These are phyloP conservation scores for Neospora caninum DNA, from an alignment of 169 alveolate genomes.

Conservation along the genomic window DNA sequence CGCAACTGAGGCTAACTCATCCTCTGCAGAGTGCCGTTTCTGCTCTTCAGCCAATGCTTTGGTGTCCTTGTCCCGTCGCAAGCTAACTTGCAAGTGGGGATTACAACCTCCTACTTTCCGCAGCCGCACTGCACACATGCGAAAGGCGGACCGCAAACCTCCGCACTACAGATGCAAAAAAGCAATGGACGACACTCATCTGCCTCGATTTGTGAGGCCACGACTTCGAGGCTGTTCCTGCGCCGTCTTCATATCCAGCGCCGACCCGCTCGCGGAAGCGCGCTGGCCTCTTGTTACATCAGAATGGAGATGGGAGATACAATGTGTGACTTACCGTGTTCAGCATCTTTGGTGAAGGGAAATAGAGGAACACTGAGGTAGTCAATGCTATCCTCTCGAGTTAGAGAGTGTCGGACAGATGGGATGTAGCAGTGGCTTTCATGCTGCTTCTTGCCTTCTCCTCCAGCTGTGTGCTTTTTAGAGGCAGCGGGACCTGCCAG, in stretches of 20 bases:
- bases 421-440: constrained; percentile 8
- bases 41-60: background rate
- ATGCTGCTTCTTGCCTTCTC: background rate
- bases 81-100: background rate
- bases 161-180: no score
- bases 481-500: background rate
- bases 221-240: no score
- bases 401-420: background rate
- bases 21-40: background rate
- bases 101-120: constrained; percentile 20
- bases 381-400: constrained; percentile 9
- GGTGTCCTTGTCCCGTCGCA: background rate
- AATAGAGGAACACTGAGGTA: constrained; percentile 1
- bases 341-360: constrained; percentile 26
- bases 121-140: constrained; percentile 17
- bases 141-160: background rate
- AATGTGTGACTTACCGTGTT: background rate
- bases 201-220: no score
- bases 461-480: background rate
- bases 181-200: no score
- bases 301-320: background rate
- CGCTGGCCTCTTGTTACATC: no score
- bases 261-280: no score
- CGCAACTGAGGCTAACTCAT: constrained; percentile 7
- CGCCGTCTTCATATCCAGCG: no score